Percentiles rank a stretch among this genome's conserved stretches.
Evolutionary conservation across 2,329 filamentous ascomycete species (phyloP).

Genomic region (Fusarium algeriense): DNA sequence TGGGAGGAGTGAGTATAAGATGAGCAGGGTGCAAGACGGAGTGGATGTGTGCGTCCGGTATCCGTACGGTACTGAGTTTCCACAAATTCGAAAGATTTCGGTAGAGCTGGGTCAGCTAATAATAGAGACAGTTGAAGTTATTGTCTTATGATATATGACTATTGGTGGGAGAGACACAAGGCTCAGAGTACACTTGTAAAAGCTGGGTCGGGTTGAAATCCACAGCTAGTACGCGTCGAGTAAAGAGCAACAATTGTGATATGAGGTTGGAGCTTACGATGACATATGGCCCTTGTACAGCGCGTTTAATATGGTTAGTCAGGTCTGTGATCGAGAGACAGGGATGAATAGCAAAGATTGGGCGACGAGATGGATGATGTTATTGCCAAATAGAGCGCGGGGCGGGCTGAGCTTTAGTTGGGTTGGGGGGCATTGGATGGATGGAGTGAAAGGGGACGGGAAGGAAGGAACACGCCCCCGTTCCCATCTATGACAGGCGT

Average conservation of each 20-base stretch:
- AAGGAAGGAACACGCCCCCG: constrained; percentile 38
- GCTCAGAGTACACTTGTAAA: constrained; percentile 9
- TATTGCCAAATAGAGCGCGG: constrained; percentile 43
- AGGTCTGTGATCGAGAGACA: constrained; percentile 27
- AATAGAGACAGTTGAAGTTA: constrained; percentile 28
- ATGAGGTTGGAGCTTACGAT: constrained; percentile 23
- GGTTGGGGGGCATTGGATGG: constrained; percentile 26
- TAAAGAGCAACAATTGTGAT: constrained; percentile 15
- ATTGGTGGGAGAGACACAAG: constrained; percentile 23
- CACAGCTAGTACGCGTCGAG: constrained; percentile 24
- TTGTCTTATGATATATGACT: constrained; percentile 15
- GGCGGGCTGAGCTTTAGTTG: constrained; percentile 40
- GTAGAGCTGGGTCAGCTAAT: constrained; percentile 21
- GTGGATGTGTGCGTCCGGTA: constrained; percentile 32
- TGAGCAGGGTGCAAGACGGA: constrained; percentile 8
- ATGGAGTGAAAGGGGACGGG: constrained; percentile 36
- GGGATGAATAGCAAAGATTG: constrained; percentile 40
- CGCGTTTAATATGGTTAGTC: constrained; percentile 32
- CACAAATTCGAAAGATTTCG: constrained; percentile 24
- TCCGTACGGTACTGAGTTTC: constrained; percentile 16
- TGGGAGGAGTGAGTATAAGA: constrained; percentile 26
- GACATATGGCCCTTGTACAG: constrained; percentile 28
- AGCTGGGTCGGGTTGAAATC: constrained; percentile 10
- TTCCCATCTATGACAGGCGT: constrained; percentile 14
- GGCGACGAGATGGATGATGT: constrained; percentile 45